Evolutionary conservation across 164 flowering plant genomes (phyloP).

Genomic region (Tetrastigma voinierianum): DNA sequence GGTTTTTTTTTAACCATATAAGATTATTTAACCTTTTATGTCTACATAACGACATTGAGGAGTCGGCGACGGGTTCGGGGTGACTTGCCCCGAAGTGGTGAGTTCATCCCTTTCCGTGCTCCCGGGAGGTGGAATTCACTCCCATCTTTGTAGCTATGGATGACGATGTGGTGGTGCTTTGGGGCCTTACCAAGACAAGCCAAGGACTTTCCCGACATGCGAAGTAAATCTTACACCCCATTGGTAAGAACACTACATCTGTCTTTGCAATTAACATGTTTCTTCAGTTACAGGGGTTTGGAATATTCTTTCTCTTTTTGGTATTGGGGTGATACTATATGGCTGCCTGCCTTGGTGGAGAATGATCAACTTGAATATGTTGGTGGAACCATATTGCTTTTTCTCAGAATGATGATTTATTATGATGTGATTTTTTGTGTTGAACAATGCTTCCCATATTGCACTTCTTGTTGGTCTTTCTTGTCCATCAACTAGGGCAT

Average conservation of each 20-base stretch:
- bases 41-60: conserved; percentile 27
- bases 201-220: conserved; percentile 86
- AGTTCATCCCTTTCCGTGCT: conserved; percentile 52
- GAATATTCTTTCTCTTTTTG: too few relatives aligned
- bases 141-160: conserved; percentile 63
- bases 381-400: too few relatives aligned
- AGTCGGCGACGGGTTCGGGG: conserved; percentile 91
- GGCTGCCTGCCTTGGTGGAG: too few relatives aligned
- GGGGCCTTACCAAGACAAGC: conserved; percentile 66
- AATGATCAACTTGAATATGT: too few relatives aligned
- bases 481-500: too few relatives aligned
- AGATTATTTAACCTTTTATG: background rate
- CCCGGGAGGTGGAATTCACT: conserved; percentile 70
- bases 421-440: too few relatives aligned
- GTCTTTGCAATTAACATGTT: too few relatives aligned
- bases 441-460: too few relatives aligned
- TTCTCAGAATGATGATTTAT: too few relatives aligned
- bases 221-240: conserved; percentile 73
- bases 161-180: conserved; percentile 59
- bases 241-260: conserved; percentile 45
- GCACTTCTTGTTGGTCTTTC: too few relatives aligned
- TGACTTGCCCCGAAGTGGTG: conserved; percentile 75
- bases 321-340: too few relatives aligned
- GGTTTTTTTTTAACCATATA: background rate
- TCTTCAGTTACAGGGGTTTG: too few relatives aligned